Evolutionary conservation across 495 filamentous ascomycete genomes (phyloP), one percentile per base, ranked within the genome.

Genomic region (Cercophora scortea): DNA sequence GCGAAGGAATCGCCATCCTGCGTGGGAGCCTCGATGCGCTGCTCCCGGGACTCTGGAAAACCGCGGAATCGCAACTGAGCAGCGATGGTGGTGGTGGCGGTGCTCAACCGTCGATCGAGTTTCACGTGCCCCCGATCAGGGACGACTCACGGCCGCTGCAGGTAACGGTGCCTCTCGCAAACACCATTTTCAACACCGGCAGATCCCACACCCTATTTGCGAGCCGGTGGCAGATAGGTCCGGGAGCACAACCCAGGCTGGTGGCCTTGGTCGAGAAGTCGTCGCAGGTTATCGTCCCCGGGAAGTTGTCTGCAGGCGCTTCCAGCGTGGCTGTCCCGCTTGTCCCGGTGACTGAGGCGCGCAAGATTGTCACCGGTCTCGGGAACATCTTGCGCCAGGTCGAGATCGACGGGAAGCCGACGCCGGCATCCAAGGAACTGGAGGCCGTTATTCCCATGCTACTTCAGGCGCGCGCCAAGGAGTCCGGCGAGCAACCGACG

Each of bases 301-400:
- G 32, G 34, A 50, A 52, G 18, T 33, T 50, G 19, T 33, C 19
- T 8, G 42, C 48, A 47, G 36, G 47, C 47, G n/a, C 3, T 52
- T 46, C 62, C 57, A 25, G 17, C 55, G 55, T 61, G 46, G 71
- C 49, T n/a, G 61, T 84, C 41, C 80, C 79, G n/a, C 66, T 90
- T 11, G 49, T 83, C 36, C 80, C 86, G 0, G 62, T 95, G 6
- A 89, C 86, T 0, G 64, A 72, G 25, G 76, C 85, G 38, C 77
- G 86, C 40, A 76, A 64, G 43, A 80, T 95, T 50, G 66, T 80
- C 13, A 73, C 77, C 16, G 78, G 86, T 40, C 81, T 93, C 65
- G 90, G 90, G 10, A 96, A 95, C 60, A 92, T 96, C 42, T 65
- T 95, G 18, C 82, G 87, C 44, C 78, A 81, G 35, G 51, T 94